Evolutionary conservation across 2,329 filamentous ascomycete species (phyloP), one percentile per base, ranked within the genome.

Genomic region (Penicillium sp.): DNA sequence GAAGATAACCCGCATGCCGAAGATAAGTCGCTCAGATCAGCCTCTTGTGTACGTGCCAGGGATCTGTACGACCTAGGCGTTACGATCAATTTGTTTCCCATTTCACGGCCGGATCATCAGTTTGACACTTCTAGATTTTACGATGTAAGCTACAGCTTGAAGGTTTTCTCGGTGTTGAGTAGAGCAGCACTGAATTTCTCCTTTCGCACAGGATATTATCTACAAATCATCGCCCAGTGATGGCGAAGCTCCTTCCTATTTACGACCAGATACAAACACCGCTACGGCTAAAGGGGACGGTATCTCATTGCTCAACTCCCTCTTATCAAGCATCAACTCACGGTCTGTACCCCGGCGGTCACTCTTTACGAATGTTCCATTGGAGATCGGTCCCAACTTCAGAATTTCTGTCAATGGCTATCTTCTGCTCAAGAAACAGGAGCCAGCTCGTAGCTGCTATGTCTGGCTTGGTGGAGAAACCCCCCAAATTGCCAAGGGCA

Each of bases 31-130:
- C 80, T 88, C 26, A 87, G 88, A 48, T 88, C 89, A 13, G 86
- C 89, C 31, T 91, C 94, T 3, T 87, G 90, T 6, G 91, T 94
- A 5, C 85, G 92, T 49, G 94, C 94, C 24, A 96, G 96, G 70
- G 94, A 99, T 76, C 74, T 99, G 19, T 97, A 97, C 69, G 94
- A 99, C 69, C 79, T 97, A 24, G 92, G 92, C 3, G 92, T 97
- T 26, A 85, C 85, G 1, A 96, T 99, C 56, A 93, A 97, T 66
- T 79, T 99, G 0, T 99, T 97, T 63, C 92, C 94, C 0, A 93
- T 99, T 53, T 90, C 88, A 5, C 79, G 77, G 21, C 84, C 84
- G 1, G 87, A 87, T 24, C 81, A 84, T 58, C 83, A 83, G 29
- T 99, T 99, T 67, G 88, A 96, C 61, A 79, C 90, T 4, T 81